Base-by-base conservation (phyloP, 2,329 filamentous ascomycete species). In the Trichoderma sp. region DNA sequence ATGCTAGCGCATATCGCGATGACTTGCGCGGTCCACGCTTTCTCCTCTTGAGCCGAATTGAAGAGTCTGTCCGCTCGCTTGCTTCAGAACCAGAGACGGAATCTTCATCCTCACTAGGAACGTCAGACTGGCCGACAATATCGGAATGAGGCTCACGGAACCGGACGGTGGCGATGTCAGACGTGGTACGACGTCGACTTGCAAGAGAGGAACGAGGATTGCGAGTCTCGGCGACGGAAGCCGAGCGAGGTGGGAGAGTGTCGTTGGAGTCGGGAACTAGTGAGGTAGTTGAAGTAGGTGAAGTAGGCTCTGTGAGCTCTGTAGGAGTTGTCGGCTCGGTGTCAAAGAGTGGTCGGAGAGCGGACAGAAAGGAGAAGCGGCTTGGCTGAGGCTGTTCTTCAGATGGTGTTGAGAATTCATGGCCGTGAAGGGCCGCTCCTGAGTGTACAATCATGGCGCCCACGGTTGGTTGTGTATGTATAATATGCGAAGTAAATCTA, bases 1-100 rank as follows among this genome's bases (percentile, higher is more conserved):
- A 91, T 57, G 91, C 92, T 53, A 94, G 84, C 68, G 88, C 85
- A 78, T 88, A 94, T 7, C 85, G 86, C 3, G 90, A 92, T 77
- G 88, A 90, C 66, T 85, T 86, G 72, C 88, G 85, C 5, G 82
- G 80, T 1, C 80, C 75, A 11, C 85, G 84, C 76, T 85, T 86
- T 71, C 82, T 82, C 70, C 80, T 82, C 36, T 79, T 80, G 66
- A 80, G 77, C 15, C 79, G 79, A 30, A 76, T 77, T 71, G 81
- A 82, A 28, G 78, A 74, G 12, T 82, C 80, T 66, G 84, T 83
- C n/a, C 78, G 79, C 71, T 87, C 86, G 76, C 85, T 87, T 32
- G 84, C 71, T 55, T 82, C 82, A 28, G 84, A 84, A 47, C 81
- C 82, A 47, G 82, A 77, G 34, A 79, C 69, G 12, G 81, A 85